Base-by-base conservation (phyloP, 805 yeast genomes). In the Lachancea waltii region DNA sequence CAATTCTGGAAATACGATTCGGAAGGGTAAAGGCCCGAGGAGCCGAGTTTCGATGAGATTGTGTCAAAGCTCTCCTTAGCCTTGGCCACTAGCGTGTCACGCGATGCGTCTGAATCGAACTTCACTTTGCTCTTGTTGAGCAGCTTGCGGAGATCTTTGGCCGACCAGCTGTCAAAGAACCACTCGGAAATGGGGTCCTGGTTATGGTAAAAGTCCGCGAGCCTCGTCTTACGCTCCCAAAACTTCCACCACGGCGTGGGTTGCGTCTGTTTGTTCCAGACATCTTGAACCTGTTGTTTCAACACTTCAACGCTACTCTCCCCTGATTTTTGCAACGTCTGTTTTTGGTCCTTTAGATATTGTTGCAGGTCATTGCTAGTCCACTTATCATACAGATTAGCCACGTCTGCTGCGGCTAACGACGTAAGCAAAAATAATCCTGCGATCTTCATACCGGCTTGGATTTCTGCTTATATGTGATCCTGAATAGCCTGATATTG, bases 1-100 rank as follows among this genome's bases (percentile, higher is more conserved):
- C 85, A 79, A 22, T 64, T 47, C 8, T 69, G 63, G 51, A 76
- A 78, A 40, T 75, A 58, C 70, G 72, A 69, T 23, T 64, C 65
- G 15, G 79, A 75, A 5, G 75, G 69, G 40, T 73, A 73, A 28
- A 55, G 53, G 5, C 75, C 75, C 15, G 71, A 62, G 7, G 53
- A 55, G 3, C 67, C 61, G 33, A 58, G 47, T 21, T 52, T 40
- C 35, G 62, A 53, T 10, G 67, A 62, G 38, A 72, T 63, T 9
- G 53, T 49, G 35, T 66, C 62, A 43, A 65, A 70, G 49, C 70
- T 63, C 17, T 59, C 51, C 49, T 67, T 59, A 3, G 72, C 73
- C 18, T 60, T 39, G 11, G 66, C 62, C 25, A 67, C 48, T 47
- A 78, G 56, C 23, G 70, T 63, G 27, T 69, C 69, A 33, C 58